phyloP scores from a whole-genome alignment of 495 filamentous ascomycete genomes.

The Physcia stellaris region DNA sequence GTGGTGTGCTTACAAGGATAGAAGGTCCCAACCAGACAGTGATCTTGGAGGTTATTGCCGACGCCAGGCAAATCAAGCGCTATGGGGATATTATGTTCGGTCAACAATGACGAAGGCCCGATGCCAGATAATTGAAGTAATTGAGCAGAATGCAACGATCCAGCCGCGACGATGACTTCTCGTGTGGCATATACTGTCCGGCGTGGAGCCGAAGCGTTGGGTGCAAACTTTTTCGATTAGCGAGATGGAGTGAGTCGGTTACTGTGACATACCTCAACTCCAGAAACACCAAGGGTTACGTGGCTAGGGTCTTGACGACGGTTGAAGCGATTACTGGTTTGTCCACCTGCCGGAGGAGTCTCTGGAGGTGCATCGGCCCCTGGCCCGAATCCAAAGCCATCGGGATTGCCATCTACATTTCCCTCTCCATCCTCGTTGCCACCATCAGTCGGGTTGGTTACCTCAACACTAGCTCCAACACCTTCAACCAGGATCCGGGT shows the following conservation, averaged over 20 bases:
- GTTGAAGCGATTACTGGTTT: conserved; percentile 1
- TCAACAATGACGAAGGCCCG: conserved; percentile 30
- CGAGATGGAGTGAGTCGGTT: neutral
- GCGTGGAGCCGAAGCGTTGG: conserved; percentile 13
- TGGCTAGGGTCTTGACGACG: conserved; percentile 11
- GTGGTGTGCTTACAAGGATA: conserved; percentile 15
- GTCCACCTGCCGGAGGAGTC: conserved; percentile 4
- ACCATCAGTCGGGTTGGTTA: conserved; percentile 10
- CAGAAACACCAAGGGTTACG: conserved; percentile 10
- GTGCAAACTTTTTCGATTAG: conserved; percentile 11
- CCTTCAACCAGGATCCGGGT: conserved; percentile 27
- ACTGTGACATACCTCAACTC: conserved; percentile 12
- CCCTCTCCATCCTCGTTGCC: conserved; percentile 16
- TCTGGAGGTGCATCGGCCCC: conserved; percentile 14
- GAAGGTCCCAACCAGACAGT: conserved; percentile 22
- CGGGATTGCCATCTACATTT: conserved; percentile 5
- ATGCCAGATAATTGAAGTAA: conserved; percentile 42
- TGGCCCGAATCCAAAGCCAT: conserved; percentile 17
- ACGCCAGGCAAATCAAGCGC: conserved; percentile 38
- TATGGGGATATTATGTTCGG: conserved; percentile 26
- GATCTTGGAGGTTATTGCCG: conserved; percentile 46
- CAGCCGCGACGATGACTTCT: conserved; percentile 48
- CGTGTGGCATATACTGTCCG: conserved; percentile 27
- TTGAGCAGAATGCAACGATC: conserved; percentile 42
- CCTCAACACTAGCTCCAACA: conserved; percentile 6